Evolutionary conservation across 2,329 filamentous ascomycete species (phyloP).

Genomic region (Phialophora chinensis): DNA sequence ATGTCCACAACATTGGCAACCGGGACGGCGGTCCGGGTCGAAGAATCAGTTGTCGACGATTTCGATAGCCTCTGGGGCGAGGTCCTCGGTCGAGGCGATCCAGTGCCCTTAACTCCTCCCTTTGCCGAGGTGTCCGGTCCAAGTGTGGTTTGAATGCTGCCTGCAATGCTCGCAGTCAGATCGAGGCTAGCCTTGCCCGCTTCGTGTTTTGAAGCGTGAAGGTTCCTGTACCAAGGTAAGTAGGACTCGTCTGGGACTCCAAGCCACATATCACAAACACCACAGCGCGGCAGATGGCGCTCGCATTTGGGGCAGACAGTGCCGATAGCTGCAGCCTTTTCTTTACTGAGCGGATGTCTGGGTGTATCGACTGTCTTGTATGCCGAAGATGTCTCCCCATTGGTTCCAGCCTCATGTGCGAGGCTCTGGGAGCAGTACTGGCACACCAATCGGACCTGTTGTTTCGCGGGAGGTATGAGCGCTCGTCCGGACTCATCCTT

Average conservation of each 20-base stretch:
- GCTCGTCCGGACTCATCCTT: slow-evolving; percentile 55
- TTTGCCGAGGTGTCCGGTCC: slow-evolving; percentile 24
- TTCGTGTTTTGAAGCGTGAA: slow-evolving; percentile 20
- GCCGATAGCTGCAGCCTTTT: slow-evolving; percentile 45
- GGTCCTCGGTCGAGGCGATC: slow-evolving; percentile 23
- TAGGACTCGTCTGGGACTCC: slow-evolving; percentile 62
- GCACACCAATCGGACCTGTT: slow-evolving; percentile 65
- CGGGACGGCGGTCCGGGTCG: slow-evolving; percentile 36
- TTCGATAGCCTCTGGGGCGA: slow-evolving; percentile 41
- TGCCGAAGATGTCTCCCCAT: slow-evolving; percentile 45
- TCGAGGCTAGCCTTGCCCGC: slow-evolving; percentile 28
- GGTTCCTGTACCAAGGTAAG: slow-evolving; percentile 35
- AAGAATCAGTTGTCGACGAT: slow-evolving; percentile 40
- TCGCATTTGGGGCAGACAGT: slow-evolving; percentile 67
- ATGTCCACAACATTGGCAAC: slow-evolving; percentile 2
- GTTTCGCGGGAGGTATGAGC: slow-evolving; percentile 56
- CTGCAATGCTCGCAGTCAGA: slow-evolving; percentile 34
- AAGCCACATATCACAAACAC: slow-evolving; percentile 67
- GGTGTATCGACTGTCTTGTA: slow-evolving; percentile 37
- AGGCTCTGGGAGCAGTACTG: slow-evolving; percentile 65
- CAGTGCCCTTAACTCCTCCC: slow-evolving; percentile 37
- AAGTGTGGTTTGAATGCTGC: slow-evolving; percentile 37
- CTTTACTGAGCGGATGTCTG: slow-evolving; percentile 36
- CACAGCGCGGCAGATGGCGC: slow-evolving; percentile 68
- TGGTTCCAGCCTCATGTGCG: slow-evolving; percentile 49